Evolutionary conservation across 176 grass and related monocot species (phyloP), one percentile per base, ranked within the genome.

Genomic region (Rhipidocladum racemiflorum): DNA sequence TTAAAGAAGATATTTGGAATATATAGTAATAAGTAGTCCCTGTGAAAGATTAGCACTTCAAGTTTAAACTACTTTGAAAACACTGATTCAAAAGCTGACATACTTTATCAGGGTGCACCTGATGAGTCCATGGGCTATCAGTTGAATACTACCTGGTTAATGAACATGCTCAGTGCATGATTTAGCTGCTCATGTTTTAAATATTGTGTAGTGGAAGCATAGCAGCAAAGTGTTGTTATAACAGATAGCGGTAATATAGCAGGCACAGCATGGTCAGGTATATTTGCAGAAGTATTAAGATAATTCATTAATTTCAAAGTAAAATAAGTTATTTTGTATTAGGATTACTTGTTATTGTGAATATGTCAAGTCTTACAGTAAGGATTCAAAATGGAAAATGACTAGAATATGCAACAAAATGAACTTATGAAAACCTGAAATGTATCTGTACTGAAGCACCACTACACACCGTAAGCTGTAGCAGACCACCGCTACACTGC

Each of bases 11-110:
- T 68, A 73, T 72, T 73, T 28, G 27, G 38, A 81, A 34, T 79
- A 51, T 62, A 72, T 27, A 53, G 44, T 39, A 80, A 61, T 66
- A 79, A 66, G 45, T 9, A 77, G 42, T 72, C 57, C 8, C 30
- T 62, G 29, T 32, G 8, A 65, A 63, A 74, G 59, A 74, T 48
- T 21, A 39, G 21, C 21, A 64, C 1, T 24, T 61, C 14, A 59
- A 68, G 59, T 85, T 12, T 85, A 85, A 61, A 39, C 40, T 85
- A 85, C 14, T 27, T 77, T 77, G 28, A 4, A 61, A 84, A 76
- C 6, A 18, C 51, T 60, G 38, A 46, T 45, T 76, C 29, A 85
- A 69, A 28, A 48, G 20, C 9, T 46, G 64, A 24, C 20, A 45
- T 17, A 9, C 40, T 16, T 69, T 69, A 60, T 35, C 20, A 46